These are phyloP conservation scores for Auricularia cornea DNA, from an alignment of 768 basidiomycete species.

Conservation along the genomic window DNA sequence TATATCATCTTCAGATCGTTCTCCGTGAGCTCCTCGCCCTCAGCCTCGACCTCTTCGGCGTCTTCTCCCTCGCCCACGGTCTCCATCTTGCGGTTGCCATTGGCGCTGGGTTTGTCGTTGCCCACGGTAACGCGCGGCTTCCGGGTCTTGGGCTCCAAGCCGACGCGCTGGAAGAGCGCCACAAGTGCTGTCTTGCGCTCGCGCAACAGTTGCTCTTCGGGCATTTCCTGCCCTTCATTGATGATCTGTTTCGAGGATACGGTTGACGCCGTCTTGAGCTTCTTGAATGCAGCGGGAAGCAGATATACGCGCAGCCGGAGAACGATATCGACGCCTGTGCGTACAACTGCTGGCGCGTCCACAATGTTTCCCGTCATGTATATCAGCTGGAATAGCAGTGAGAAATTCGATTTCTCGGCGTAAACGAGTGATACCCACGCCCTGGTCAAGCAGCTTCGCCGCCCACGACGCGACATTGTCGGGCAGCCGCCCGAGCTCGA, in stretches of 20 bases:
- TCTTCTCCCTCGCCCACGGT: conserved; percentile 77
- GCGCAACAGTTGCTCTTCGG: conserved; percentile 66
- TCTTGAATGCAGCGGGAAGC: conserved; percentile 56
- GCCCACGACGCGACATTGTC: conserved; percentile 67
- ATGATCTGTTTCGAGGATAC: conserved; percentile 38
- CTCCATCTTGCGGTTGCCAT: conserved; percentile 37
- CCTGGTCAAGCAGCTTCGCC: conserved; percentile 61
- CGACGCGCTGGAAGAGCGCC: conserved; percentile 63
- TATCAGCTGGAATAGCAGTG: conserved; percentile 38
- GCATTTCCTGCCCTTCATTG: conserved; percentile 73
- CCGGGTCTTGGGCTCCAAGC: conserved; percentile 47
- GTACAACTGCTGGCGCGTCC: conserved; percentile 64
- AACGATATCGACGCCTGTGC: conserved; percentile 70
- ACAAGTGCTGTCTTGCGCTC: conserved; percentile 71
- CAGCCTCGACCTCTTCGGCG: conserved; percentile 64
- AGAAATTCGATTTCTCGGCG: not conserved
- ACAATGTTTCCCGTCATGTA: conserved; percentile 65
- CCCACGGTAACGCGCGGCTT: conserved; percentile 33
- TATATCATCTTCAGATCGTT: conserved; percentile 80
- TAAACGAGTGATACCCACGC: no score
- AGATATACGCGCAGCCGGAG: conserved; percentile 70
- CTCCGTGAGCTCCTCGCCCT: conserved; percentile 72
- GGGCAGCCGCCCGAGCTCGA: conserved; percentile 71
- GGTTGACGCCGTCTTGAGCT: conserved; percentile 23
- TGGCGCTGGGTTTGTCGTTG: conserved; percentile 25